Evolutionary conservation across 805 yeast genomes (phyloP), one percentile per base, ranked within the genome.

Genomic region (Suhomyces pyralidae): DNA sequence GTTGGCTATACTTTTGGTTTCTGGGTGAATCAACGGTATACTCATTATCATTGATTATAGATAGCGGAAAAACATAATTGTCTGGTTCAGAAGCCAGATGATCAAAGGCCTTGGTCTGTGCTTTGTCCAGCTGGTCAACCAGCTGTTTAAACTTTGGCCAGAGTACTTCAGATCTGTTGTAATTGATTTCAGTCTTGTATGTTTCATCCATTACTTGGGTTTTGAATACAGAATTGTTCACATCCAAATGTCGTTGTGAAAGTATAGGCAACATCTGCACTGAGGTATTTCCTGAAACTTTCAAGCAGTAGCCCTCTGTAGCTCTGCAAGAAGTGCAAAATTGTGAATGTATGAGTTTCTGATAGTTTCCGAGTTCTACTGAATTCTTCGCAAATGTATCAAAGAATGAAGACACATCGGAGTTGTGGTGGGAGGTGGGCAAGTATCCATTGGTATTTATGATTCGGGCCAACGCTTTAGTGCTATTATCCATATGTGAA

Each of bases 321-420:
- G 46, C 36, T 1, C 57, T 46, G 48, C 68, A 67, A 3, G 74
- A 62, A 3, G 79, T 73, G 54, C 84, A 81, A 54, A 77, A 77
- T 1, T 65, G 64, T 0, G 82, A 78, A 45, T 71, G 71, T 2
- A 78, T 55, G 32, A 80, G 62, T 26, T 66, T 65, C 14, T 62
- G 61, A 48, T 70, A 64, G 12, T 67, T 62, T 10, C 70, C 53
- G 7, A 62, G 63, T 20, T 62, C 59, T 2, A 70, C 58, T 83
- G 82, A 80, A 10, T 61, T 63, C 24, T 60, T 58, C 0, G 81
- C 78, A 58, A 80, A 67, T 1, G 58, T 53, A 54, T 79, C 81
- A 58, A 79, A 77, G 48, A 76, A 70, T 9, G 51, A 45, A 22
- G 58, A 58, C 8, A 51, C 45, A 2, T 40, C 20, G 3, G 30